Base-by-base conservation (phyloP, 352 stramenopile species). In the Globisporangium polare region DNA sequence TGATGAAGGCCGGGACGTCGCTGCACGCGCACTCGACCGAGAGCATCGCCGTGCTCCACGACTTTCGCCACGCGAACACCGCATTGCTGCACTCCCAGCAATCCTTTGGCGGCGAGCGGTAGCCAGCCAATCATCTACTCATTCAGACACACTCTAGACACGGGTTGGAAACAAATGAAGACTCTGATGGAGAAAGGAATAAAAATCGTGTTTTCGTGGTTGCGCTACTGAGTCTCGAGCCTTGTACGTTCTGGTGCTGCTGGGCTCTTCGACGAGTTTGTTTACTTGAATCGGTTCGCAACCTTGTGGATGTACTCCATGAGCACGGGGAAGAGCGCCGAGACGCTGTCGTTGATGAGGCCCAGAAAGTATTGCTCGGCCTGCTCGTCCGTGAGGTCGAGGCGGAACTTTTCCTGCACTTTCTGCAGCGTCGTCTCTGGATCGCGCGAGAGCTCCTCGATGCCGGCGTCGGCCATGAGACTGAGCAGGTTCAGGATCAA, bases 401-500 rank as follows among this genome's bases (percentile, higher is more conserved):
- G 78, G 20, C 95, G 89, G 71, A 99, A 99, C 39, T 97, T 93
- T 58, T 99, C 96, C 73, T 99, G 94, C 31, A 99, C 86, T 52
- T 95, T 94, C 46, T 92, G 77, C 27, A 96, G 61, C 33, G 84
- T 89, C 10, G 88, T 95, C 50, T 82, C 84, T 2, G 88, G 89
- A 42, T 97, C 89, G 37, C 73, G 89, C 52, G 89, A 92, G 17
- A 97, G 53, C 56, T 94, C 81, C 67, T 99, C 92, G 66, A 99
- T 99, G 39, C 96, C 97, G 22, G 97, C 98, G 75, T 99, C 97
- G 18, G 95, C 95, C 97, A 99, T 99, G 22, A 99, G 76, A 67
- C 95, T 96, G 13, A 99, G 83, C 60, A 99, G 74, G 66, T 99
- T 99, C 29, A 99, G 72, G 60, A 99, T 97, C 33, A 99, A 75